A percentile compares a stretch with the other conserved stretches of the same genome.
These are phyloP conservation scores for Trichoderma harzianum DNA, from an alignment of 2,329 filamentous ascomycete species.

Conservation along the genomic window DNA sequence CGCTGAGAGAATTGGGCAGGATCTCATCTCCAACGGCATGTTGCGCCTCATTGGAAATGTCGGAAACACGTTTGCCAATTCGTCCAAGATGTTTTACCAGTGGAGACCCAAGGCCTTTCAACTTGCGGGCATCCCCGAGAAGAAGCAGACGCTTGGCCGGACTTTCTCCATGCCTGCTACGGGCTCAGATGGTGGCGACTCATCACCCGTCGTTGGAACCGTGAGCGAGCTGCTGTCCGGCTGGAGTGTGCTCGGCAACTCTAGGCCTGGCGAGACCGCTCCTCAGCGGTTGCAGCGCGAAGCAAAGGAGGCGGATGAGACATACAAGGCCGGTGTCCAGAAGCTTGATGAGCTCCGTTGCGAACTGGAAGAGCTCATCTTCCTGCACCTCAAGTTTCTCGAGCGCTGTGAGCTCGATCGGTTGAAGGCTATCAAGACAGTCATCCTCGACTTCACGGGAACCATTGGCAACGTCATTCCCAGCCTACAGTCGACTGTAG, in stretches of 20 bases:
- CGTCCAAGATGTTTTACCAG: constrained; percentile 95
- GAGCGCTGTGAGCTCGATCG: constrained; percentile 96
- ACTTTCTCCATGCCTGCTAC: constrained; percentile 70
- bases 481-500: constrained; percentile 88
- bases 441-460: constrained; percentile 94
- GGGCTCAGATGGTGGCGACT: constrained; percentile 58
- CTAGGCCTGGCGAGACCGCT: constrained; percentile 89
- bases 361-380: constrained; percentile 91
- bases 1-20: constrained; percentile 91
- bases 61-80: constrained; percentile 93
- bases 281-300: constrained; percentile 83
- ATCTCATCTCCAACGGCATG: constrained; percentile 81
- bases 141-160: constrained; percentile 69
- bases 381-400: constrained; percentile 89
- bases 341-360: constrained; percentile 89
- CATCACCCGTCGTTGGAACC: constrained; percentile 76
- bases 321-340: constrained; percentile 82
- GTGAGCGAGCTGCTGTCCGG: constrained; percentile 86
- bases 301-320: constrained; percentile 84
- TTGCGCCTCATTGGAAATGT: constrained; percentile 90
- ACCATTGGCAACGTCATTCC: constrained; percentile 98
- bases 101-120: constrained; percentile 94
- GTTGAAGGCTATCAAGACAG: constrained; percentile 96
- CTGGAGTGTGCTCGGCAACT: constrained; percentile 84
- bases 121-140: constrained; percentile 81